phyloP scores from a whole-genome alignment of 1,284 basidiomycete genomes.

The Moniliophthora roreri region DNA sequence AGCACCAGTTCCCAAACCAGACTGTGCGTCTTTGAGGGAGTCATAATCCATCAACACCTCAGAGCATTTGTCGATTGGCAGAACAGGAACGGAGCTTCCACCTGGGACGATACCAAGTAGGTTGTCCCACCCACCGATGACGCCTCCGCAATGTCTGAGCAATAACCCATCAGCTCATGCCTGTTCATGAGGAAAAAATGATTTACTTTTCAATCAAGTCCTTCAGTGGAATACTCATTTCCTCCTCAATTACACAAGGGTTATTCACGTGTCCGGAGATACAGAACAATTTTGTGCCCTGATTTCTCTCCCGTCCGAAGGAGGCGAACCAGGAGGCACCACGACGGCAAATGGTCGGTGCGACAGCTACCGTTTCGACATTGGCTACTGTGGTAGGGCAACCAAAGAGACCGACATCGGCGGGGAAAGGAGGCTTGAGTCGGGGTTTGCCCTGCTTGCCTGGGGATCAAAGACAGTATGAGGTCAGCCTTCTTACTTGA shows the following conservation, averaged over 20 bases:
- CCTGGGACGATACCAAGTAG: constrained; percentile 93
- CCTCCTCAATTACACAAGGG: constrained; percentile 97
- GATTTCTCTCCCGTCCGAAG: constrained; percentile 92
- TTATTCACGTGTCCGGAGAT: constrained; percentile 98
- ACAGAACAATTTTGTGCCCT: constrained; percentile 95
- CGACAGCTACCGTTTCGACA: constrained; percentile 97
- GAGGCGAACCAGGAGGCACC: constrained; percentile 92
- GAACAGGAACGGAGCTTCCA: constrained; percentile 93
- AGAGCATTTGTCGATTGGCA: constrained; percentile 80
- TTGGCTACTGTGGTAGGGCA: constrained; percentile 98
- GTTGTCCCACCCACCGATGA: constrained; percentile 96
- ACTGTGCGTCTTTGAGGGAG: constrained; percentile 93
- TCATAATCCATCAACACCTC: constrained; percentile 96
- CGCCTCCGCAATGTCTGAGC: constrained; percentile 89
- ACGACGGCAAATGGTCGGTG: constrained; percentile 93
- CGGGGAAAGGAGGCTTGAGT: constrained; percentile 99
- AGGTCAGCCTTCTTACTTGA: background rate
- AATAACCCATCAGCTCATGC: constrained; percentile 59
- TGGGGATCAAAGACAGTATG: background rate
- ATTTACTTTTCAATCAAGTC: constrained; percentile 92
- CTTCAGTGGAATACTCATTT: constrained; percentile 96
- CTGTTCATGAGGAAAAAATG: background rate
- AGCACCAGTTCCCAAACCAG: constrained; percentile 95
- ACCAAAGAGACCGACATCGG: constrained; percentile 95
- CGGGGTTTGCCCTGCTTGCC: constrained; percentile 95